phyloP scores from a whole-genome alignment of 2,329 filamentous ascomycete species.

The Teratosphaeria zuluensis region DNA sequence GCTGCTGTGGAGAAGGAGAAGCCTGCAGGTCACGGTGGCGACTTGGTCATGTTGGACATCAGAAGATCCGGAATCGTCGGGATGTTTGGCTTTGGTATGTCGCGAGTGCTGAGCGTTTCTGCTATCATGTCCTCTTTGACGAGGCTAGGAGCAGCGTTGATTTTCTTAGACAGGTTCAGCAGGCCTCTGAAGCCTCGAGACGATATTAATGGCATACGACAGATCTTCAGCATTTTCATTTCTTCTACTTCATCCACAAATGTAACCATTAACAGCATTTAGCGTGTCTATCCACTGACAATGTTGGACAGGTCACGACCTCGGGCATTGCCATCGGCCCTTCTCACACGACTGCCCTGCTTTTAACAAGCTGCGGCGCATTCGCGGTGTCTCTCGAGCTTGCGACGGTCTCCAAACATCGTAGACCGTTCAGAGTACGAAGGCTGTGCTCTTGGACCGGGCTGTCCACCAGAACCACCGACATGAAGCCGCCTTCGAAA shows the following conservation, averaged over 20 bases:
- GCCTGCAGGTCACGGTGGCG: neutral
- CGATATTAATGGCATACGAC: neutral
- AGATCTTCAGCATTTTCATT: neutral
- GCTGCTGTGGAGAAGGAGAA: neutral
- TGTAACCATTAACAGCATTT: neutral
- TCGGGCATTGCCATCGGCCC: neutral
- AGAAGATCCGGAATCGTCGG: neutral
- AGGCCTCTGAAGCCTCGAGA: neutral
- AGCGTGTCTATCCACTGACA: neutral
- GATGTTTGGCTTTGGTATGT: neutral
- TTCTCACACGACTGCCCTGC: neutral
- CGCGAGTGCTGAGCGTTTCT: neutral
- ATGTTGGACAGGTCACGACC: neutral
- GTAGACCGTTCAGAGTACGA: neutral
- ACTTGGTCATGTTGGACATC: neutral
- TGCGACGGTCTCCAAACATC: neutral
- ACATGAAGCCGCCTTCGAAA: neutral
- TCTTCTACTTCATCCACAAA: neutral
- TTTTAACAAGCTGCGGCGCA: neutral
- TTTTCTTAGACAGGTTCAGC: neutral
- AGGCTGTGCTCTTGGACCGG: neutral
- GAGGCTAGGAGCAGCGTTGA: neutral
- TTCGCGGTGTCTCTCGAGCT: neutral
- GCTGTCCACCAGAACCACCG: neutral
- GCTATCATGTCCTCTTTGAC: neutral